Conservation (phyloP, 73 alveolate genomes). For the Uronychia binucleata region DNA sequence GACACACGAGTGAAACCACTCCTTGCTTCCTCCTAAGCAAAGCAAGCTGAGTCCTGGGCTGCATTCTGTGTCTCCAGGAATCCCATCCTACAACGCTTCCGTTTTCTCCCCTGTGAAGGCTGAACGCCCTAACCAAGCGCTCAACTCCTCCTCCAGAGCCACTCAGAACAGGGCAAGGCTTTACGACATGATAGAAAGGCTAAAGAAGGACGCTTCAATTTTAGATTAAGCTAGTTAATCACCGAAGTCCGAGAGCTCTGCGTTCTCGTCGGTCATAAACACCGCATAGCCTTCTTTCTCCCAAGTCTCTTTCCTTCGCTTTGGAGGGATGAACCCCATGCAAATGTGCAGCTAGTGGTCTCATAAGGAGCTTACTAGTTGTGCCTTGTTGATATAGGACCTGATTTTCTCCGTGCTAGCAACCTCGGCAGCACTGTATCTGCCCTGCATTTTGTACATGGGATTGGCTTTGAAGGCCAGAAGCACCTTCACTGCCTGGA, state of each 20-base stretch:
- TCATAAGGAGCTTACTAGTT: background rate
- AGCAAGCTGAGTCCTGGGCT: background rate
- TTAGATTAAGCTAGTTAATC: background rate
- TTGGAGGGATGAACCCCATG: background rate
- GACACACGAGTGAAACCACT: background rate
- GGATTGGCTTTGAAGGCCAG: constrained; percentile 45
- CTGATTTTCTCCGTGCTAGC: background rate
- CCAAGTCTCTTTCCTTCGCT: background rate
- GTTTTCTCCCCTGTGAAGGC: background rate
- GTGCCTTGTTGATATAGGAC: background rate
- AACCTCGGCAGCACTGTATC: background rate
- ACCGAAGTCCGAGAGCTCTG: background rate
- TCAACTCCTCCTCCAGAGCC: background rate
- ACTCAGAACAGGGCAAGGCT: background rate
- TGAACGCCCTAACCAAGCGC: background rate
- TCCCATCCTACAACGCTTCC: background rate
- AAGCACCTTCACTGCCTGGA: constrained; percentile 7
- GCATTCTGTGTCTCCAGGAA: background rate
- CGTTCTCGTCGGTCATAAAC: background rate
- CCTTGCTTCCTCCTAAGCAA: background rate
- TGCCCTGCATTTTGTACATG: constrained; percentile 11
- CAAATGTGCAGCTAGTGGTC: background rate
- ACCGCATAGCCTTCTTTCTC: background rate
- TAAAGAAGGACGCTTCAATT: background rate
- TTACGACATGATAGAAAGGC: background rate